Conservation (phyloP, 495 filamentous ascomycete genomes). For the Hyaloscypha variabilis region DNA sequence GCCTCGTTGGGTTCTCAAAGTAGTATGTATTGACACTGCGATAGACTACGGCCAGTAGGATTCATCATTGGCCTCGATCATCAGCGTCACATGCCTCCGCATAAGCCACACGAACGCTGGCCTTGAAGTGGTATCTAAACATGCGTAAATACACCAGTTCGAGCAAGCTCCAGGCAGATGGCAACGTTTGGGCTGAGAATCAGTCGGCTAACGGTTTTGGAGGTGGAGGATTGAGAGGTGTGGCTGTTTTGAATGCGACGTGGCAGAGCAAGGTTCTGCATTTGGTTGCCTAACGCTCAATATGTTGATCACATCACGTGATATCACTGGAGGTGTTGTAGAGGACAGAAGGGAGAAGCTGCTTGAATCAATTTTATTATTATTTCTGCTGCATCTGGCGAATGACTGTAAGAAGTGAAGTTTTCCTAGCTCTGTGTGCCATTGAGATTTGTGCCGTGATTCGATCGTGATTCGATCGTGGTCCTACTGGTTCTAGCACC, state of each 20-base stretch:
- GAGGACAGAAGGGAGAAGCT: no score
- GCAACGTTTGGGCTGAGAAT: neutral
- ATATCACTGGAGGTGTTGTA: no score
- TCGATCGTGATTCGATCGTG: no score
- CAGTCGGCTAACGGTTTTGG: neutral
- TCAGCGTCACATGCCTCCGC: neutral
- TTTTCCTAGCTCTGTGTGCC: no score
- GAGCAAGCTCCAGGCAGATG: slow-evolving; percentile 7
- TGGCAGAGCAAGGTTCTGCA: slow-evolving; percentile 5
- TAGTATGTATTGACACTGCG: neutral
- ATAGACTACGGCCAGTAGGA: slow-evolving; percentile 4
- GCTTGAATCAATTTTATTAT: no score
- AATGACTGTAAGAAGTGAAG: no score
- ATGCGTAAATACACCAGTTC: neutral
- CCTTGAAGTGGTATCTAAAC: slow-evolving; percentile 1
- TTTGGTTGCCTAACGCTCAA: no score
- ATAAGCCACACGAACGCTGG: neutral
- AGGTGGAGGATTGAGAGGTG: slow-evolving; percentile 4
- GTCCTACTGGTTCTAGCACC: no score
- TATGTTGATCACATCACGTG: no score
- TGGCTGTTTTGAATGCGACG: slow-evolving; percentile 1
- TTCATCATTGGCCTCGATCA: no score
- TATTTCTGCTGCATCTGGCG: no score
- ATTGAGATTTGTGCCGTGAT: no score
- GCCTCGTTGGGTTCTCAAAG: slow-evolving; percentile 6